Evolutionary conservation across 768 basidiomycete species (phyloP).

Genomic region (Psilocybe cyanescens): DNA sequence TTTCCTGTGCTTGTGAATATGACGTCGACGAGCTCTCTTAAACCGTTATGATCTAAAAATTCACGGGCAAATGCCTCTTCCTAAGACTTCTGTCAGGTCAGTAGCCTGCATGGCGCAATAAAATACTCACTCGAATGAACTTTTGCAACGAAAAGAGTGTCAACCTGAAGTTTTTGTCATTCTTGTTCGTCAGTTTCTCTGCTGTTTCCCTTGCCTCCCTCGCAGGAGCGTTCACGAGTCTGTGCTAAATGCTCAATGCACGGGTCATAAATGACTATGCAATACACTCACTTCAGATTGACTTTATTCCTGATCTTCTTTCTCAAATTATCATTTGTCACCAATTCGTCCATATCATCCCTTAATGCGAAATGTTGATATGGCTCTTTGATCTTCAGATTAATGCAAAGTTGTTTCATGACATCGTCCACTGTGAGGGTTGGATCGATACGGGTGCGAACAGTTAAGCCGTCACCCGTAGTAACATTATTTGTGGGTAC

Average conservation of each 20-base stretch:
- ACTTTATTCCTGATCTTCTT: slow-evolving; percentile 80
- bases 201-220: slow-evolving; percentile 81
- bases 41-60: slow-evolving; percentile 75
- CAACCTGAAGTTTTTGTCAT: slow-evolving; percentile 64
- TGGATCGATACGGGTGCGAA: slow-evolving; percentile 85
- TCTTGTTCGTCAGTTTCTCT: slow-evolving; percentile 64
- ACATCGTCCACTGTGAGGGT: slow-evolving; percentile 85
- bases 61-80: slow-evolving; percentile 84
- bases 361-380: slow-evolving; percentile 76
- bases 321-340: slow-evolving; percentile 86
- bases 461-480: slow-evolving; percentile 72
- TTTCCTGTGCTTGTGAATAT: slow-evolving; percentile 77
- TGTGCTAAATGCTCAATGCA: slow-evolving; percentile 29
- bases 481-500: slow-evolving; percentile 87
- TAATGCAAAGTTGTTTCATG: slow-evolving; percentile 79
- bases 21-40: slow-evolving; percentile 70
- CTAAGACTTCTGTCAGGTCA: slow-evolving; percentile 37
- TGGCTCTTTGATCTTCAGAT: slow-evolving; percentile 77
- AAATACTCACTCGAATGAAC: slow-evolving; percentile 66
- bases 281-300: slow-evolving; percentile 67
- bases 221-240: slow-evolving; percentile 79
- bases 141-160: slow-evolving; percentile 82
- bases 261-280: background rate
- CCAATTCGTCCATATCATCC: slow-evolving; percentile 81
- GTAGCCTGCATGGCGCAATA: background rate